Conservation (phyloP, 148 eudicot genomes). For the Chenopodium berlandieri region DNA sequence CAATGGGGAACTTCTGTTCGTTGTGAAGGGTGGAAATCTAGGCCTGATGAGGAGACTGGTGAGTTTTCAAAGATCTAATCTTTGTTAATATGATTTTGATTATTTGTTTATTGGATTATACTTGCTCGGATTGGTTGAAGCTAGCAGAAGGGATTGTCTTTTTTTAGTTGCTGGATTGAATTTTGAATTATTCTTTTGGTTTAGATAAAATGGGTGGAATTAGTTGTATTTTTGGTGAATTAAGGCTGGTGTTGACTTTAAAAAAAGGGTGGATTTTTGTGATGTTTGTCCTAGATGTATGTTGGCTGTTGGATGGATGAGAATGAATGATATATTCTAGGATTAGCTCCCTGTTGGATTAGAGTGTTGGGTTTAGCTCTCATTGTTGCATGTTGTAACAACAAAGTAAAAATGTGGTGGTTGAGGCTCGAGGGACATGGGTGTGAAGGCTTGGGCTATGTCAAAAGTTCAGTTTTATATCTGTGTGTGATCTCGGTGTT, state of each 20-base stretch:
- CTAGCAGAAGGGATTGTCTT: not conserved
- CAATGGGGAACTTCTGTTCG: slow-evolving; percentile 85
- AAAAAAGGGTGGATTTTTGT: not conserved
- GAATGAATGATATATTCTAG: not conserved
- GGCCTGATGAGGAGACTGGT: slow-evolving; percentile 82
- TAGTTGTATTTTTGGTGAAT: not conserved
- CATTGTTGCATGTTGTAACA: not conserved
- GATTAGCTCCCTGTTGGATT: not conserved
- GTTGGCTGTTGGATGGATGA: not conserved
- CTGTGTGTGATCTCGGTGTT: not conserved
- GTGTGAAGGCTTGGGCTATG: not conserved
- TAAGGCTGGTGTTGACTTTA: slow-evolving; percentile 14
- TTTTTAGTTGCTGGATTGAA: not conserved
- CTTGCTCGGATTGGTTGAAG: slow-evolving; percentile 9
- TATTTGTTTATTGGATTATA: not conserved
- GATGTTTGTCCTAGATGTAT: not conserved
- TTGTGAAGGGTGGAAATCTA: slow-evolving; percentile 87
- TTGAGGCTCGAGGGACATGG: not conserved
- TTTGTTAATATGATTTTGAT: slow-evolving; percentile 2
- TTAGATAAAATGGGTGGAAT: not conserved
- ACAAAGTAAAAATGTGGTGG: not conserved
- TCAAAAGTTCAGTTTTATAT: not conserved
- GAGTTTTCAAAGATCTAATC: slow-evolving; percentile 24
- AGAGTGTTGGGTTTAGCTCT: not conserved
- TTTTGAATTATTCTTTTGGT: slow-evolving; percentile 5